Evolutionary conservation across 768 basidiomycete species (phyloP), one percentile per base, ranked within the genome.

Genomic region (Agrocybe chaxingu): DNA sequence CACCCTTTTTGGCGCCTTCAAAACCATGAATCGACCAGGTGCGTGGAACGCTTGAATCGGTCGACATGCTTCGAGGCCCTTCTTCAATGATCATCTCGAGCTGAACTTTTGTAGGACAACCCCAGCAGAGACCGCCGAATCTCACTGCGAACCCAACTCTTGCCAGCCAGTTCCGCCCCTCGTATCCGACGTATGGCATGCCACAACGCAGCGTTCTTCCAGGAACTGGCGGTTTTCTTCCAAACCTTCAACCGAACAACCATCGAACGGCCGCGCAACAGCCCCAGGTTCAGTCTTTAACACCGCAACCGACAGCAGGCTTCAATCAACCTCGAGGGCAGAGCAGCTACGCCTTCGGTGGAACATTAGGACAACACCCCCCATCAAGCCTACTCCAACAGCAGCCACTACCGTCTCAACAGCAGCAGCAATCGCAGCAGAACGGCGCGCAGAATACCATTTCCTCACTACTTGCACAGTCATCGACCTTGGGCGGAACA

Each of bases 71-170:
- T 33, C 31, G 30, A 51, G 40, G 40, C 29, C 42, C 45, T 40
- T 50, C 51, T 59, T 35, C 44, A 53, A 45, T 44, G 40, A 51
- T 58, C 62, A 62, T 66, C 61, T 48, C 50, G 50, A 53, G 52
- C 65, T 59, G 55, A 65, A 43, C 50, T 41, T 48, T 45, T 61
- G 53, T 65, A 89, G 86, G 87, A 62, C 88, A 89, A 79, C 86
- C 87, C 47, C 87, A 85, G 61, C 88, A 89, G 68, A 77, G 88
- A 66, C 87, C 88, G 45, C 87, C 89, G 56, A 87, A 78, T 67
- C 79, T 89, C 51, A 77, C 79, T 8, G 81, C 85, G 30, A 84
- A 82, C 52, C 78, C 86, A 53, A 71, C 71, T 35, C 76, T 87
- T 52, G 73, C 79, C 8, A 79, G 71, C 36, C 86, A 85, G 60